Evolutionary conservation across 2,329 filamentous ascomycete species (phyloP).

Genomic region (Cladorrhinum sp.): DNA sequence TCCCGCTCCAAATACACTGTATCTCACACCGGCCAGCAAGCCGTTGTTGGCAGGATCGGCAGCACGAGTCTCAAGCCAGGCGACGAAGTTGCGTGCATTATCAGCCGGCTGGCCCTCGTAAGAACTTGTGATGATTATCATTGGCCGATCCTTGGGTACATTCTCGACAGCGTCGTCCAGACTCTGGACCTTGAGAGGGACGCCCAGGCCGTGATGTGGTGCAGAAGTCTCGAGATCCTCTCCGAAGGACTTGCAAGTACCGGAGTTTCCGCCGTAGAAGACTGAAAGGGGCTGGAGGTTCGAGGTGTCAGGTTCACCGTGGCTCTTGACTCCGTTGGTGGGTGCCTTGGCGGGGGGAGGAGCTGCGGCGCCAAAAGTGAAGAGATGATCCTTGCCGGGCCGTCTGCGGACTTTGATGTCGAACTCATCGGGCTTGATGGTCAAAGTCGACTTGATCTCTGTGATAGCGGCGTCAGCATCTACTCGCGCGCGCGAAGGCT

Average conservation of each 20-base stretch:
- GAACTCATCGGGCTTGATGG: constrained; percentile 39
- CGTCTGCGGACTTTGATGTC: constrained; percentile 21
- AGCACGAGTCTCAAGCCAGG: constrained; percentile 48
- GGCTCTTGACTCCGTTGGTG: constrained; percentile 5
- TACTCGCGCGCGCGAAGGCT: neutral
- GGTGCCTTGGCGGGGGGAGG: constrained; percentile 12
- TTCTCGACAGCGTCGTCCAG: constrained; percentile 50
- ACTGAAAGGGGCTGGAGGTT: constrained; percentile 47
- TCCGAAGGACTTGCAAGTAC: constrained; percentile 56
- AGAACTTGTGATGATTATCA: constrained; percentile 53
- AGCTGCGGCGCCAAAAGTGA: constrained; percentile 9
- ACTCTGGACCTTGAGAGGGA: constrained; percentile 38
- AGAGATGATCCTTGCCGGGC: constrained; percentile 20
- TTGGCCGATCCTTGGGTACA: constrained; percentile 46
- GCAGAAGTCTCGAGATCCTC: constrained; percentile 48
- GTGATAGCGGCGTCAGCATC: neutral
- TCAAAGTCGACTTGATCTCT: constrained; percentile 42
- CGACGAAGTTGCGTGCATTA: constrained; percentile 53
- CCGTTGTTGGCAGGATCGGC: constrained; percentile 27
- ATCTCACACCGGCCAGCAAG: constrained; percentile 46
- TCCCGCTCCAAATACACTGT: constrained; percentile 57
- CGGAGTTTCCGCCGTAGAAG: constrained; percentile 56
- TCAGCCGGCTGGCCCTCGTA: constrained; percentile 59
- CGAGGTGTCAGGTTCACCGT: neutral
- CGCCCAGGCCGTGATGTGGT: constrained; percentile 43